A percentile compares a stretch with the other conserved stretches of the same genome.
These are phyloP conservation scores for Penicillium sp. DNA, from an alignment of 2,329 filamentous ascomycete species.

Conservation along the genomic window DNA sequence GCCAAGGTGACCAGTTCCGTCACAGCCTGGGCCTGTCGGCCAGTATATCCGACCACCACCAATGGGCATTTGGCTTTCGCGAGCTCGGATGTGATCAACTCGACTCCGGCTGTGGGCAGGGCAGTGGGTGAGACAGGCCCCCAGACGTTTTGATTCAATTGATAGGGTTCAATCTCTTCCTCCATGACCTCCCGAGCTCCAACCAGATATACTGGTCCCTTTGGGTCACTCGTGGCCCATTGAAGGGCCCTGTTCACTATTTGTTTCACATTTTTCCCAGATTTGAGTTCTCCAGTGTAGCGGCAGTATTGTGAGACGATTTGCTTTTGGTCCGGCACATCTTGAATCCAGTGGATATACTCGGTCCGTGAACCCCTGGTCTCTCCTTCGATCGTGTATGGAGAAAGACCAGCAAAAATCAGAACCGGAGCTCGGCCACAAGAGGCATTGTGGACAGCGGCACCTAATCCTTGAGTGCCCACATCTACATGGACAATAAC, in stretches of 20 bases:
- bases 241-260: slow-evolving; percentile 82
- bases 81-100: slow-evolving; percentile 45
- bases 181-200: slow-evolving; percentile 82
- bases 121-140: slow-evolving; percentile 67
- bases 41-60: slow-evolving; percentile 52
- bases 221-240: slow-evolving; percentile 74
- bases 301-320: slow-evolving; percentile 84
- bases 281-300: slow-evolving; percentile 79
- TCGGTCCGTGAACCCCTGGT: slow-evolving; percentile 75
- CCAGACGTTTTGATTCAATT: slow-evolving; percentile 69
- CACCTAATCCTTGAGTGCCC: slow-evolving; percentile 74
- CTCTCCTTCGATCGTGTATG: slow-evolving; percentile 75
- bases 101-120: slow-evolving; percentile 50
- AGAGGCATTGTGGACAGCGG: slow-evolving; percentile 76
- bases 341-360: slow-evolving; percentile 85
- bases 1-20: slow-evolving; percentile 48
- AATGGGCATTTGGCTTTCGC: slow-evolving; percentile 50
- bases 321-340: slow-evolving; percentile 76
- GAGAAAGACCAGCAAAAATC: slow-evolving; percentile 75
- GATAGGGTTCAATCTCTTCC: slow-evolving; percentile 74
- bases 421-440: slow-evolving; percentile 72
- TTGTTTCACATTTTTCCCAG: slow-evolving; percentile 82
- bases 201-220: slow-evolving; percentile 76
- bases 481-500: slow-evolving; percentile 82
- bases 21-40: slow-evolving; percentile 46